Evolutionary conservation across 495 filamentous ascomycete genomes (phyloP).

Genomic region (Penicillium psychrofluorescens): DNA sequence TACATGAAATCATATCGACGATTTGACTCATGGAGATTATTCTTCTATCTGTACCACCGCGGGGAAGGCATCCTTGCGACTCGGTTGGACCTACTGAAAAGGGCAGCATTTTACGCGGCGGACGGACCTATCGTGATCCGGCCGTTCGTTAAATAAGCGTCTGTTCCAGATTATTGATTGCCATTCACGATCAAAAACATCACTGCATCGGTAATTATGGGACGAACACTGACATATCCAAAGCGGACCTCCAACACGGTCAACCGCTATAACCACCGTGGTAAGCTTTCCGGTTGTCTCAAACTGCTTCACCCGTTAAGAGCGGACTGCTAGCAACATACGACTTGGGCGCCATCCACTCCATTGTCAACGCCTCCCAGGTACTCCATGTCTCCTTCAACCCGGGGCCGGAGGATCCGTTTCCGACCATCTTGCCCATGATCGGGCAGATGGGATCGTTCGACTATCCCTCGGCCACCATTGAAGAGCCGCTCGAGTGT

Average conservation of each 20-base stretch:
- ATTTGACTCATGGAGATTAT: not conserved
- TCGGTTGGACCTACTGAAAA: conserved; percentile 16
- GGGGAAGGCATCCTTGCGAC: conserved; percentile 1
- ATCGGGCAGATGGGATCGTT: conserved; percentile 78
- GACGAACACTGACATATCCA: conserved; percentile 57
- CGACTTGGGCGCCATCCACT: conserved; percentile 68
- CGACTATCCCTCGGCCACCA: conserved; percentile 50
- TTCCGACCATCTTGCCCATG: conserved; percentile 79
- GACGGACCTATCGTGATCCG: too few relatives aligned
- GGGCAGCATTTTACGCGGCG: not conserved
- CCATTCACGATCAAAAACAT: too few relatives aligned
- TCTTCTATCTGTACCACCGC: conserved; percentile 1
- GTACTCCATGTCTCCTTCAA: conserved; percentile 83
- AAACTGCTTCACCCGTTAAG: not conserved
- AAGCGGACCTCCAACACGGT: conserved; percentile 61
- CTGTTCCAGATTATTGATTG: too few relatives aligned
- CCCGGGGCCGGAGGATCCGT: conserved; percentile 51
- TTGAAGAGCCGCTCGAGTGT: conserved; percentile 62
- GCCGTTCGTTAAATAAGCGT: too few relatives aligned
- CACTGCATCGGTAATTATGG: conserved; percentile 22
- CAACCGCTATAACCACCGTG: conserved; percentile 61
- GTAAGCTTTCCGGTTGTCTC: conserved; percentile 28
- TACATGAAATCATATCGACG: not conserved
- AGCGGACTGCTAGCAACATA: conserved; percentile 51
- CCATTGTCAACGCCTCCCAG: conserved; percentile 67